Percentiles rank a stretch among this genome's conserved stretches.
These are phyloP conservation scores for Candida chauliodis DNA, from an alignment of 805 yeast species.

Conservation along the genomic window DNA sequence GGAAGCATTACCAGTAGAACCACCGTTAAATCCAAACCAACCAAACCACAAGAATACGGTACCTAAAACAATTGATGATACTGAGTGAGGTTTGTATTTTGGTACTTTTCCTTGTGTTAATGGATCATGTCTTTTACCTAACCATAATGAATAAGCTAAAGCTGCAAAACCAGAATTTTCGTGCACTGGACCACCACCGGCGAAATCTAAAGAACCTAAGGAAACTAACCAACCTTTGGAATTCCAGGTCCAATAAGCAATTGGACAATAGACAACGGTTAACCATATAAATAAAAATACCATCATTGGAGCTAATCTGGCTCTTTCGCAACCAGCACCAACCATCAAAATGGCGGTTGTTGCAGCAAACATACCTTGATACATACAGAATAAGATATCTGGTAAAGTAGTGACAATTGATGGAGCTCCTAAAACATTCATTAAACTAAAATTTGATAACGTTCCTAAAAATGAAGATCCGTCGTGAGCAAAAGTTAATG, in stretches of 20 bases:
- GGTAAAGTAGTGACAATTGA: slow-evolving; percentile 70
- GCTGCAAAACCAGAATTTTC: slow-evolving; percentile 94
- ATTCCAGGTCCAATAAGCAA: slow-evolving; percentile 98
- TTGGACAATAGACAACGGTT: slow-evolving; percentile 92
- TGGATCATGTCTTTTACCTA: slow-evolving; percentile 91
- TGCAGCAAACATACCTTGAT: slow-evolving; percentile 96
- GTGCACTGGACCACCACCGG: slow-evolving; percentile 99
- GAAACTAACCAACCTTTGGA: slow-evolving; percentile 82
- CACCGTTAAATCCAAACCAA: slow-evolving; percentile 99
- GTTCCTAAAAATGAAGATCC: slow-evolving; percentile 72
- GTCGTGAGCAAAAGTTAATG: slow-evolving; percentile 75
- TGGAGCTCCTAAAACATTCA: slow-evolving; percentile 79
- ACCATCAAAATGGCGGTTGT: slow-evolving; percentile 90
- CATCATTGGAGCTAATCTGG: slow-evolving; percentile 95
- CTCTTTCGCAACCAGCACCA: slow-evolving; percentile 98
- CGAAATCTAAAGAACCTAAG: slow-evolving; percentile 89
- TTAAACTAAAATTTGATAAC: slow-evolving; percentile 74
- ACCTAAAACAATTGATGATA: slow-evolving; percentile 85
- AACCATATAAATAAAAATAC: slow-evolving; percentile 90
- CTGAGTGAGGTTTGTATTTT: slow-evolving; percentile 91
- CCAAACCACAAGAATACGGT: slow-evolving; percentile 97
- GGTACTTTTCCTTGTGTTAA: slow-evolving; percentile 68
- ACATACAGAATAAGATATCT: slow-evolving; percentile 82
- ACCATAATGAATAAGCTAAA: slow-evolving; percentile 82
- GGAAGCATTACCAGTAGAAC: slow-evolving; percentile 91